A percentile compares a stretch with the other conserved stretches of the same genome.
Evolutionary conservation across 2,329 filamentous ascomycete genomes (phyloP).

Genomic region (Ceratocystis smalleyi): DNA sequence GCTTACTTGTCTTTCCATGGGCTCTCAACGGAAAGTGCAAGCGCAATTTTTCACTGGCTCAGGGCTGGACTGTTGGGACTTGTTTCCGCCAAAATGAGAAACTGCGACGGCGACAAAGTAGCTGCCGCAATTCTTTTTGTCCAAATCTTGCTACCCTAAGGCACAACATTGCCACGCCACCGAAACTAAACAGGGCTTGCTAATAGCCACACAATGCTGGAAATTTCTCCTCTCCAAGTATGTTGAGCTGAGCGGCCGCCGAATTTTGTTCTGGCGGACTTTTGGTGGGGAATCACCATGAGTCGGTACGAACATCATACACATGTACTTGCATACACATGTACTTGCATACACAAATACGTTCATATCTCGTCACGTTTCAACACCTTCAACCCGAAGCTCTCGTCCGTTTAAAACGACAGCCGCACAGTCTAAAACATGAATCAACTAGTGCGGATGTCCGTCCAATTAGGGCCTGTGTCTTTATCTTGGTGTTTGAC

Average conservation of each 20-base stretch:
- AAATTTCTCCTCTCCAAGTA: not conserved
- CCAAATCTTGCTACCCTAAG: not conserved
- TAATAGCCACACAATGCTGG: not conserved
- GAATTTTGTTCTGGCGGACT: not conserved
- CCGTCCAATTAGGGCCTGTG: not conserved
- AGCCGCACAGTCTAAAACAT: not conserved
- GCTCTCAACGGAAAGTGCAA: constrained; percentile 14
- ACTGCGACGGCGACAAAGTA: not conserved
- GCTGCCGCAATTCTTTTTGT: not conserved
- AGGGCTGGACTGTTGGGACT: not conserved
- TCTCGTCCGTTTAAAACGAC: not conserved
- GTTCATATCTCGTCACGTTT: not conserved
- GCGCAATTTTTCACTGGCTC: constrained; percentile 8
- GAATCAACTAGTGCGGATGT: not conserved
- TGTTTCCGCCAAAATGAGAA: not conserved
- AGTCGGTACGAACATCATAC: not conserved
- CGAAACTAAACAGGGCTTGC: not conserved
- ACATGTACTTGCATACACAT: not conserved
- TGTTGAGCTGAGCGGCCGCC: not conserved
- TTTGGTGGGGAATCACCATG: constrained; percentile 2
- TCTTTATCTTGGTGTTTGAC: not conserved
- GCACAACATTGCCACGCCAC: not conserved
- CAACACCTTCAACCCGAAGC: not conserved
- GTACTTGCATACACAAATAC: not conserved
- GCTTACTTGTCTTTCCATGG: not conserved